These are phyloP conservation scores for Arthrobotrys musiformis DNA, from an alignment of 2,329 filamentous ascomycete genomes.

Conservation along the genomic window DNA sequence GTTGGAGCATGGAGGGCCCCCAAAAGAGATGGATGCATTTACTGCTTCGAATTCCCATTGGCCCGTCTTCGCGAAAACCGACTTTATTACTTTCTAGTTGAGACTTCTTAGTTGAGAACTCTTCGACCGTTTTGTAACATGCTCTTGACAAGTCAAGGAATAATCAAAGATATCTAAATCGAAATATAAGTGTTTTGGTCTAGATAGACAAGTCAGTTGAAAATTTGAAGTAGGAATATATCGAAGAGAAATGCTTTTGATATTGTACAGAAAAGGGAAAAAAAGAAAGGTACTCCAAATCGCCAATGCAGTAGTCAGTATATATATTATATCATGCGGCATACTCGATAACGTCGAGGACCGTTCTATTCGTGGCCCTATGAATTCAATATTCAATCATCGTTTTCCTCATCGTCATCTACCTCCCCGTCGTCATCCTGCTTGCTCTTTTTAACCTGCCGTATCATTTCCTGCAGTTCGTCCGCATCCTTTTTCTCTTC, in stretches of 20 bases:
- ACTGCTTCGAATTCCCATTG: slow-evolving; percentile 2
- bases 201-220: too few species aligned
- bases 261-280: neutral
- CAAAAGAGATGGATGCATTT: too few species aligned
- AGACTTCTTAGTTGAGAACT: neutral
- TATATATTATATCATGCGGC: too few species aligned
- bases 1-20: too few species aligned
- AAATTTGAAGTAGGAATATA: too few species aligned
- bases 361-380: too few species aligned
- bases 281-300: slow-evolving; percentile 4
- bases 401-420: slow-evolving; percentile 1
- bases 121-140: slow-evolving; percentile 3
- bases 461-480: slow-evolving; percentile 73
- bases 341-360: too few species aligned
- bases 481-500: slow-evolving; percentile 73
- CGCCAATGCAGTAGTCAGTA: neutral
- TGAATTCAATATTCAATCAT: too few species aligned
- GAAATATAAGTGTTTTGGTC: too few species aligned
- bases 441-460: slow-evolving; percentile 73
- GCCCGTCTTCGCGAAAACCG: neutral
- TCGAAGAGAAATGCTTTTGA: slow-evolving; percentile 8
- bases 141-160: too few species aligned
- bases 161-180: too few species aligned
- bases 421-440: slow-evolving; percentile 64
- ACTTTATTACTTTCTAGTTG: neutral